Conservation (phyloP, 2,329 filamentous ascomycete species). For the Exophiala calicioides region DNA sequence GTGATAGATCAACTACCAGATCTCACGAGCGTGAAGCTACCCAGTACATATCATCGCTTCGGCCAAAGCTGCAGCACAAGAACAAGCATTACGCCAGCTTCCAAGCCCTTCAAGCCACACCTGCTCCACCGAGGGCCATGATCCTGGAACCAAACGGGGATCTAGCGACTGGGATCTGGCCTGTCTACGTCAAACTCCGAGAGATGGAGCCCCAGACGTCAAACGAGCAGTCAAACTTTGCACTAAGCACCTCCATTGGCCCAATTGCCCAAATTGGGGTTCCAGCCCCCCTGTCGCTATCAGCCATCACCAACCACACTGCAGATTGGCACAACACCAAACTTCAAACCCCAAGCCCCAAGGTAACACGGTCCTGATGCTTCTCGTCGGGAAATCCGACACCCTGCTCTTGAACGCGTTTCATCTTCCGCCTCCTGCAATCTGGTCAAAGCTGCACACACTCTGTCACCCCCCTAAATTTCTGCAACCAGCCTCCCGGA, state of each 20-base stretch:
- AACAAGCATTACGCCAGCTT: neutral
- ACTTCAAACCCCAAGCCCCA: too few species aligned
- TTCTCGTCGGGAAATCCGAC: neutral
- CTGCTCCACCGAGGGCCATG: neutral
- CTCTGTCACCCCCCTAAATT: too few species aligned
- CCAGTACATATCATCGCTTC: too few species aligned
- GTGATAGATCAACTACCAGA: too few species aligned
- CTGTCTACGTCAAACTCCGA: neutral
- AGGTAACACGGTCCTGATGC: neutral
- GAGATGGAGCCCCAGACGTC: neutral
- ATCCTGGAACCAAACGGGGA: slow-evolving; percentile 12
- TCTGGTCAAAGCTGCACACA: slow-evolving; percentile 16
- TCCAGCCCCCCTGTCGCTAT: slow-evolving; percentile 5
- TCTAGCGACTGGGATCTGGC: neutral
- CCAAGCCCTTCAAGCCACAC: neutral
- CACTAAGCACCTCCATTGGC: neutral
- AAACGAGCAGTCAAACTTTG: neutral
- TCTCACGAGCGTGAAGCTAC: too few species aligned
- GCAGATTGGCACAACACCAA: slow-evolving; percentile 15
- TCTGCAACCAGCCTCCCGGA: slow-evolving; percentile 4
- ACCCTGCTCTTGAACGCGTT: slow-evolving; percentile 13
- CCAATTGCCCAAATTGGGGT: slow-evolving; percentile 6
- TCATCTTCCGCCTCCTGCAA: slow-evolving; percentile 19
- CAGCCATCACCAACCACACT: slow-evolving; percentile 17
- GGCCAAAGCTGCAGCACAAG: too few species aligned